Percentiles rank a stretch among this genome's conserved stretches.
These are phyloP conservation scores for Boletus eberwhitei DNA, from an alignment of 768 basidiomycete species.

Conservation along the genomic window DNA sequence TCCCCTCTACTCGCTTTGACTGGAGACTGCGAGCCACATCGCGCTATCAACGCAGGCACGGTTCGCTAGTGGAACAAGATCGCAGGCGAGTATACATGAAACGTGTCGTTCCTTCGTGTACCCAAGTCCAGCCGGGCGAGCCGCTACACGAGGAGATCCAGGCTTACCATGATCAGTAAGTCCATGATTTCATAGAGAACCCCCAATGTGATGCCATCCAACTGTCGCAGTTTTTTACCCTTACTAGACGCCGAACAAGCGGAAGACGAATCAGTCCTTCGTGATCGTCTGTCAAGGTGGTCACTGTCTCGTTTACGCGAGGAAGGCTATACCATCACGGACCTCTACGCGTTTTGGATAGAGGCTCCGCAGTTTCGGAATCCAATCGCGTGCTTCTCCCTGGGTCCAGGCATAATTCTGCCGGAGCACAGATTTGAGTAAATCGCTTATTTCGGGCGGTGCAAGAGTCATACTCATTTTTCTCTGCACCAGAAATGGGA, in stretches of 20 bases:
- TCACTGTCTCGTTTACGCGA: slow-evolving; percentile 51
- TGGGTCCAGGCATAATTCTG: slow-evolving; percentile 60
- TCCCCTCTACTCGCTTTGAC: slow-evolving; percentile 44
- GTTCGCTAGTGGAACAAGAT: slow-evolving; percentile 6
- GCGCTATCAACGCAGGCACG: slow-evolving; percentile 25
- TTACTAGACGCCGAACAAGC: slow-evolving; percentile 57
- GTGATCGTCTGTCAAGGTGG: slow-evolving; percentile 69
- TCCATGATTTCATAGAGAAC: background rate
- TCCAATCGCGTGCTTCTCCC: slow-evolving; percentile 60
- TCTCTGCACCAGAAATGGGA: slow-evolving; percentile 55
- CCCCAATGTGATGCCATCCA: background rate
- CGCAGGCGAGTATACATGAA: slow-evolving; percentile 29
- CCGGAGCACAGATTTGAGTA: slow-evolving; percentile 73
- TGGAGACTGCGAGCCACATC: slow-evolving; percentile 60
- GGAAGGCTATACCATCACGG: slow-evolving; percentile 74
- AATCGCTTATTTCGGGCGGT: slow-evolving; percentile 20
- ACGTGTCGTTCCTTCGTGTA: slow-evolving; percentile 38
- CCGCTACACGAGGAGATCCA: slow-evolving; percentile 49
- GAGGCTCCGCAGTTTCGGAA: slow-evolving; percentile 60
- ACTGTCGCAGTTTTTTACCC: slow-evolving; percentile 42
- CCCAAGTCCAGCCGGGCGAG: slow-evolving; percentile 35
- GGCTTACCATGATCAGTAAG: slow-evolving; percentile 55
- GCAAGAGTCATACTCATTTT: background rate
- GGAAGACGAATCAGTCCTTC: slow-evolving; percentile 57
- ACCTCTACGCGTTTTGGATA: slow-evolving; percentile 65